Evolutionary conservation across 108 stramenopile species (phyloP).

Genomic region (Cyclotella baltica): DNA sequence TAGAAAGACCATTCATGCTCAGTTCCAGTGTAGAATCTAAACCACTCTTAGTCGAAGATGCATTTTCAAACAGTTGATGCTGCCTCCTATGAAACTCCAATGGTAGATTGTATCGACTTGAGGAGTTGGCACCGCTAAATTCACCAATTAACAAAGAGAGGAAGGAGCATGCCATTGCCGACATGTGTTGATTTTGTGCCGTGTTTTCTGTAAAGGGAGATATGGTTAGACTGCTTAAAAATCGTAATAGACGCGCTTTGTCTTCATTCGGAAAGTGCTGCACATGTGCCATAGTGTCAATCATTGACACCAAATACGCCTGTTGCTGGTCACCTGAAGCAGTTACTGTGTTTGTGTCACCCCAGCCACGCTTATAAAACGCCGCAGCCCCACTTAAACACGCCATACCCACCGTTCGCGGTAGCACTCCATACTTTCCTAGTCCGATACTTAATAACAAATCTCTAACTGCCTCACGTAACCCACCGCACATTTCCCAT

Average conservation of each 20-base stretch:
- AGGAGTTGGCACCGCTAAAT: constrained; percentile 73
- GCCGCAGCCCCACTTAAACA: constrained; percentile 68
- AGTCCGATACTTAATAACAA: constrained; percentile 64
- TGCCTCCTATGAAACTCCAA: constrained; percentile 77
- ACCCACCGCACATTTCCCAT: constrained; percentile 58
- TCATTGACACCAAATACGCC: constrained; percentile 18
- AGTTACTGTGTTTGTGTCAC: not conserved
- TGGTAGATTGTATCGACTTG: constrained; percentile 69
- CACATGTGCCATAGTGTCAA: constrained; percentile 20
- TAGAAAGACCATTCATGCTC: constrained; percentile 43
- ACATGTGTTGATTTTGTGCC: constrained; percentile 25
- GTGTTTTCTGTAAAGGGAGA: constrained; percentile 28
- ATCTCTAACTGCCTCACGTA: constrained; percentile 60
- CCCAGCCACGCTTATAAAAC: constrained; percentile 85
- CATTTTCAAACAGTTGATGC: constrained; percentile 70
- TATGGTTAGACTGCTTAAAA: constrained; percentile 16
- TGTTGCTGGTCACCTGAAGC: constrained; percentile 15
- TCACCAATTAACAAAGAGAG: constrained; percentile 68
- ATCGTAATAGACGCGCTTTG: constrained; percentile 22
- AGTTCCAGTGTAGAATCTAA: constrained; percentile 42
- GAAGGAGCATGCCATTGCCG: constrained; percentile 61
- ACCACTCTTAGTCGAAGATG: constrained; percentile 27
- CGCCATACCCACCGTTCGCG: constrained; percentile 63
- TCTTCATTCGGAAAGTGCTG: constrained; percentile 7
- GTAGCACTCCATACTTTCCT: constrained; percentile 15